Conservation (phyloP, 2,329 filamentous ascomycete species). For the Talaromyces rugulosus region DNA sequence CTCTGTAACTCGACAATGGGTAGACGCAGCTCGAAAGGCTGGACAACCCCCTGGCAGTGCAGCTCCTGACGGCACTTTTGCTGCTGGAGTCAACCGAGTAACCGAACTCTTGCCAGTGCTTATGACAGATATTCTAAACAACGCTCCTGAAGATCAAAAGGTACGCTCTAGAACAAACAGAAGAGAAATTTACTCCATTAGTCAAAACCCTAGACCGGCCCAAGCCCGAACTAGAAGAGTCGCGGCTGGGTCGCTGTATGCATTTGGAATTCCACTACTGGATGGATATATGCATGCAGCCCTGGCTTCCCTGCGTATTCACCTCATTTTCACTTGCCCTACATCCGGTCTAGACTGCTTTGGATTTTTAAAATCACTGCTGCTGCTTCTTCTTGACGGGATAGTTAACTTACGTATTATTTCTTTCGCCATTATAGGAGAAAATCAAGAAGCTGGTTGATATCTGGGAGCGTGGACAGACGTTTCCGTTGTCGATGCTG, state of each 20-base stretch:
- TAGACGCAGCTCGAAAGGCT: constrained; percentile 85
- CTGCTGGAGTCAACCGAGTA: constrained; percentile 92
- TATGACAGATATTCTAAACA: constrained; percentile 91
- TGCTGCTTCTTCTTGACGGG: constrained; percentile 17
- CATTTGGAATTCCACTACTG: constrained; percentile 1
- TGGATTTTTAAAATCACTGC: constrained; percentile 18
- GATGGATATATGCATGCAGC: neutral
- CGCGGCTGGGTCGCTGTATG: neutral
- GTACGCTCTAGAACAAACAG: constrained; percentile 59
- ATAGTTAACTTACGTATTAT: constrained; percentile 48
- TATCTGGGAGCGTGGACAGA: constrained; percentile 95
- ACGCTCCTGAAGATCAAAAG: constrained; percentile 92
- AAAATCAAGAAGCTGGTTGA: constrained; percentile 94
- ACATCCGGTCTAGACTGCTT: constrained; percentile 2
- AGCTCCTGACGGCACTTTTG: constrained; percentile 87
- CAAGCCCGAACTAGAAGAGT: neutral
- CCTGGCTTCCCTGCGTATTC: constrained; percentile 11
- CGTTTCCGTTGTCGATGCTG: constrained; percentile 78
- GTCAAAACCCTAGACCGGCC: neutral
- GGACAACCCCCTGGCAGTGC: constrained; percentile 76
- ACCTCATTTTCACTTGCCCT: neutral
- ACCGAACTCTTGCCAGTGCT: constrained; percentile 88
- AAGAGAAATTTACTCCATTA: constrained; percentile 17
- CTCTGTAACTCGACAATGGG: constrained; percentile 98
- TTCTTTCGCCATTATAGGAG: constrained; percentile 61